Percentiles rank a stretch among this genome's conserved stretches.
Conservation (phyloP, 768 basidiomycete species). For the Rhodocollybia butyracea region DNA sequence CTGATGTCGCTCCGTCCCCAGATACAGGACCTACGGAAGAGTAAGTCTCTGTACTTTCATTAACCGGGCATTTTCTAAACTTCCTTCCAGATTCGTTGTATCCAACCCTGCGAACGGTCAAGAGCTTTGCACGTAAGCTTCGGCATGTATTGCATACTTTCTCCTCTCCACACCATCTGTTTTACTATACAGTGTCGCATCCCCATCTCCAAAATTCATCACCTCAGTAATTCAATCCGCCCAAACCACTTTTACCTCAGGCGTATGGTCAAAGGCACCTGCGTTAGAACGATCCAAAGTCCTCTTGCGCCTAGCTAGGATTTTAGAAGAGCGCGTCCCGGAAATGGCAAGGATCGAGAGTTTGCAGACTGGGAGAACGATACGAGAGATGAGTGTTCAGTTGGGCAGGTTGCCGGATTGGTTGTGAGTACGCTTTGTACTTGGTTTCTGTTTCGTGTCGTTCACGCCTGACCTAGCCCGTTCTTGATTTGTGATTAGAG, state of each 20-base stretch:
- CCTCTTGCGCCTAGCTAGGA: constrained; percentile 60
- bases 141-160: background rate
- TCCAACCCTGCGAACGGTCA: constrained; percentile 69
- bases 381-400: constrained; percentile 82
- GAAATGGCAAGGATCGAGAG: constrained; percentile 66
- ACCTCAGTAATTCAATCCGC: constrained; percentile 49
- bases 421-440: constrained; percentile 50
- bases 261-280: constrained; percentile 68
- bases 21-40: constrained; percentile 2
- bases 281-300: constrained; percentile 58
- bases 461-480: too few species aligned
- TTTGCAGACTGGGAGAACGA: constrained; percentile 76
- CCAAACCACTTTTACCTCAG: constrained; percentile 58
- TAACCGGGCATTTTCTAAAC: background rate
- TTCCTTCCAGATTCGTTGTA: constrained; percentile 43
- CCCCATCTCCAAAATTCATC: constrained; percentile 52
- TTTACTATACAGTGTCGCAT: constrained; percentile 42
- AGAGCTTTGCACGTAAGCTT: constrained; percentile 50
- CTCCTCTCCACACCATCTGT: background rate
- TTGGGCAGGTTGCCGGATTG: constrained; percentile 79
- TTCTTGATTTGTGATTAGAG: constrained; percentile 34
- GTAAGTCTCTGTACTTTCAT: background rate
- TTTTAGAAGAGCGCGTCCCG: constrained; percentile 53
- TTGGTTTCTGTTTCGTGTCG: background rate
- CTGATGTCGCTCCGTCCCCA: background rate